A percentile compares a stretch with the other conserved stretches of the same genome.
These are phyloP conservation scores for Macrolepiota fuliginosa DNA, from an alignment of 768 basidiomycete genomes.

Conservation along the genomic window DNA sequence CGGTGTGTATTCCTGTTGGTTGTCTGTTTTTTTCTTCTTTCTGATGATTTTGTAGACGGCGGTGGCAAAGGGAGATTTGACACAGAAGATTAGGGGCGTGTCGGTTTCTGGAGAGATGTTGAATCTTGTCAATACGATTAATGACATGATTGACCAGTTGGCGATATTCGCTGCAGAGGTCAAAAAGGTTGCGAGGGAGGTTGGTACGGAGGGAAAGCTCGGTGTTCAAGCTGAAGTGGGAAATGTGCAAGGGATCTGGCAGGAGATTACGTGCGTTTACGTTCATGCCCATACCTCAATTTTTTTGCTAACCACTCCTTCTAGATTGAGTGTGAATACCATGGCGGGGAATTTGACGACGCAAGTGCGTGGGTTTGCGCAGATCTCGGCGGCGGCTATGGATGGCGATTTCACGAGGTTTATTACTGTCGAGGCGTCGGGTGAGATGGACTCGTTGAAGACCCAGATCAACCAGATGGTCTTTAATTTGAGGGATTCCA, in stretches of 20 bases:
- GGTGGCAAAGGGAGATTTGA: conserved; percentile 91
- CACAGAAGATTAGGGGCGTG: conserved; percentile 89
- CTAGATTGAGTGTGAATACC: conserved; percentile 91
- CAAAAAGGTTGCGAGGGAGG: conserved; percentile 95
- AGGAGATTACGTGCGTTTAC: conserved; percentile 87
- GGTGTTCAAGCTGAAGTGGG: conserved; percentile 98
- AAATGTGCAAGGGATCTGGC: conserved; percentile 97
- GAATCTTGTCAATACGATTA: conserved; percentile 96
- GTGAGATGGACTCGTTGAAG: conserved; percentile 99
- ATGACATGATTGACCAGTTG: conserved; percentile 70
- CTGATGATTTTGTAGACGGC: conserved; percentile 49
- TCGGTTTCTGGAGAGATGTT: conserved; percentile 95
- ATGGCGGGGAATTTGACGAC: conserved; percentile 98
- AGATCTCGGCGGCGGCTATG: conserved; percentile 97
- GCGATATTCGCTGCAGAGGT: conserved; percentile 61
- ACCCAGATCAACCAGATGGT: conserved; percentile 99
- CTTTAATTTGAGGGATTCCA: conserved; percentile 91
- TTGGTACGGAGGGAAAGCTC: conserved; percentile 97
- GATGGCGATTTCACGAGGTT: conserved; percentile 98
- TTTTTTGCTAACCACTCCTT: background rate
- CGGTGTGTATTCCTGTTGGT: conserved; percentile 45
- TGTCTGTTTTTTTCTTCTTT: background rate
- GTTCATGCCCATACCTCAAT: background rate
- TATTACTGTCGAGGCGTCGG: conserved; percentile 97
- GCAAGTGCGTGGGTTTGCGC: conserved; percentile 97